Conservation (phyloP, 441 rosid species). For the Populus tomentosa region DNA sequence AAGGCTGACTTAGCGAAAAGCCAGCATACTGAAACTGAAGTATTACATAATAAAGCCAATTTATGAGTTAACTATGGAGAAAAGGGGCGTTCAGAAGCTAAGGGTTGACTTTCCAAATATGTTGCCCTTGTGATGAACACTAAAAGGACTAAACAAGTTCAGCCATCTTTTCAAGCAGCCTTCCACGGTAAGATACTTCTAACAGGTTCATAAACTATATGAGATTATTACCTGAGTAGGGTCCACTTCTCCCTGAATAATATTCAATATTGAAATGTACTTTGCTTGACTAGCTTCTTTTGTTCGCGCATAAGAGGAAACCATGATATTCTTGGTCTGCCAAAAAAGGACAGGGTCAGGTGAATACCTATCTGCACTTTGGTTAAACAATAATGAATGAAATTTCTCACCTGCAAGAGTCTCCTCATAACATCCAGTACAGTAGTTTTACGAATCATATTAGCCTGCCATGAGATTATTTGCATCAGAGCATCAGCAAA, state of each 20-base stretch:
- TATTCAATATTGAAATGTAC: slow-evolving; percentile 92
- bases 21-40: background rate
- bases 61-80: background rate
- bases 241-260: slow-evolving; percentile 99
- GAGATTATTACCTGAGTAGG: slow-evolving; percentile 81
- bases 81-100: background rate
- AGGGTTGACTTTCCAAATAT: background rate
- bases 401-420: slow-evolving; percentile 69
- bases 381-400: slow-evolving; percentile 1
- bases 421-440: slow-evolving; percentile 99
- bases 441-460: slow-evolving; percentile 92
- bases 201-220: background rate
- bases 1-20: background rate
- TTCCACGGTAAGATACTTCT: background rate
- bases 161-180: background rate
- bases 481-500: slow-evolving; percentile 17
- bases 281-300: slow-evolving; percentile 99
- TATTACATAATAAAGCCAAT: background rate
- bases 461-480: slow-evolving; percentile 62
- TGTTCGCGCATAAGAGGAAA: slow-evolving; percentile 93
- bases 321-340: slow-evolving; percentile 96
- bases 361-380: slow-evolving; percentile 10
- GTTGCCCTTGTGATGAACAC: no score
- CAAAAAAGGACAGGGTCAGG: slow-evolving; percentile 9
- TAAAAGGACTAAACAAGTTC: background rate